Evolutionary conservation across 192 early-diverging fungal genomes (phyloP), one percentile per base, ranked within the genome.

Genomic region (Entrophospora sp.): DNA sequence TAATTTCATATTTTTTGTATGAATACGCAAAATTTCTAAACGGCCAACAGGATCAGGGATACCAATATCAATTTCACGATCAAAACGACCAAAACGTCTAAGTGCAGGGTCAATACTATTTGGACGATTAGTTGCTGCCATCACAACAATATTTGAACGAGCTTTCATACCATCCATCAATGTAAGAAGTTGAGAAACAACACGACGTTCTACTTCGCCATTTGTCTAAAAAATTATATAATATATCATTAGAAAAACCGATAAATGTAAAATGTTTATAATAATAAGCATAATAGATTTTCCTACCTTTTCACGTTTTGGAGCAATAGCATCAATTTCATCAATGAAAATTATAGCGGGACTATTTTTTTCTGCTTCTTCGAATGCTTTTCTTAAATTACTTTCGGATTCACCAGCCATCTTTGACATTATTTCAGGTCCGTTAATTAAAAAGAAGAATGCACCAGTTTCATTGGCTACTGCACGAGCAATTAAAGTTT

Each of bases 341-440:
- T 99, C 97, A 73, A 99, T 99, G 56, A 99, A 99, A 64, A 99
- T 90, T 58, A 99, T 98, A 63, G 95, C 85, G 5, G 96, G 96
- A 67, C 86, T 85, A 77, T 99, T 98, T 76, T 94, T 95, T 76
- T 95, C 93, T 18, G 96, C 96, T 75, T 99, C 96, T 69, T 98
- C 95, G 64, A 99, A 99, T 8, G 94, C 95, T 79, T 99, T 98
- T 63, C 96, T 87, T 70, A 99, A 71, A 73, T 99, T 99, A 55
- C 85, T 89, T 81, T 99, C 96, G 62, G 89, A 92, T 75, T 99
- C 96, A 70, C 96, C 96, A 40, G 96, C 94, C 96, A 99, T 99
- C 81, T 98, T 98, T 69, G 92, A 95, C 95, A 99, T 98, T 73
- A 99, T 98, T 73, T 98, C 95, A 53, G 96, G 96, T 35, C 95